Base-by-base conservation (phyloP, 495 filamentous ascomycete species). In the Pyrenula massariospora region DNA sequence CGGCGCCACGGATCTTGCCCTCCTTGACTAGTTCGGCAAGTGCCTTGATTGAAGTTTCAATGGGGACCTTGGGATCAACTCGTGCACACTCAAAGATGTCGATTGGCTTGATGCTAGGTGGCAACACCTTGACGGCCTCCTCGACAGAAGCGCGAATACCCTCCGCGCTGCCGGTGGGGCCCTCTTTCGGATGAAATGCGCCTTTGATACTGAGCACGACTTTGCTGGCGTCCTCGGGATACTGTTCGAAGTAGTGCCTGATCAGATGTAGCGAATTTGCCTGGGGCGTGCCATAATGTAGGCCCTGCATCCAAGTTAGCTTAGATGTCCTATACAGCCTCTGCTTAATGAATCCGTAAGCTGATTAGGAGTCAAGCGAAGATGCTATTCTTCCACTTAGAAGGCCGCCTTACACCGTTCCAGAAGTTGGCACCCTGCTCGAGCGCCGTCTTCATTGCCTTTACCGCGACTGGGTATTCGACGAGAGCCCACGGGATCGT, bases 271-370 rank as follows among this genome's bases (percentile, higher is more conserved):
- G 59, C 2, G 75, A 79, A 75, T 92, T 90, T 73, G 75, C 73
- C 23, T 85, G 78, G n/a, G n/a, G n/a, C 0, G 82, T 75, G 51
- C 89, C 89, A 69, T 94, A 94, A 62, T 93, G 77, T 60, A 90
- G 84, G 61, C 85, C 87, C 49, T 77, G 87, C 64, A 91, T 91
- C 87, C 87, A 92, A n/a, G n/a, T n/a, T n/a, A n/a, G n/a, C n/a
- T n/a, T n/a, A n/a, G n/a, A n/a, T n/a, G n/a, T n/a, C n/a, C n/a
- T n/a, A n/a, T n/a, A n/a, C n/a, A n/a, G n/a, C n/a, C n/a, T n/a
- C n/a, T n/a, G n/a, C n/a, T n/a, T n/a, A n/a, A n/a, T n/a, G n/a
- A n/a, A n/a, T n/a, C n/a, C n/a, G n/a, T n/a, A n/a, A n/a, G n/a
- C n/a, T n/a, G n/a, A n/a, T n/a, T n/a, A n/a, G n/a, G n/a, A n/a